These are phyloP conservation scores for Ramaria rubella DNA, from an alignment of 768 basidiomycete genomes.

Conservation along the genomic window DNA sequence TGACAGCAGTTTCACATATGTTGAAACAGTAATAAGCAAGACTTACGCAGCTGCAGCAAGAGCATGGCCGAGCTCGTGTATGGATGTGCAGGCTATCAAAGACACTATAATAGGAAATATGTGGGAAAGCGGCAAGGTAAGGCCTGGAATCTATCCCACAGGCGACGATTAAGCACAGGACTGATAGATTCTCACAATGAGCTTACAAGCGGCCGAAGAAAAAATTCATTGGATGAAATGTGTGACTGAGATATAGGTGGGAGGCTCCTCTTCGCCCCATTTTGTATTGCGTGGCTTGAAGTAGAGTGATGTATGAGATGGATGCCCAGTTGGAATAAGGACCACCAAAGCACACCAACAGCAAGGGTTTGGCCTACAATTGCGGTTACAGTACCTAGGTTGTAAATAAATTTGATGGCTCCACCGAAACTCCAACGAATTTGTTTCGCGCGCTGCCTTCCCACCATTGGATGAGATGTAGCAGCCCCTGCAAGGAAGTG, in stretches of 20 bases:
- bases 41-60: constrained; percentile 68
- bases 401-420: neutral
- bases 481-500: neutral
- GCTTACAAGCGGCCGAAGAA: neutral
- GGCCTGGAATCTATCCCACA: constrained; percentile 60
- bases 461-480: too few species aligned
- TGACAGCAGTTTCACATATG: neutral
- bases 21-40: neutral
- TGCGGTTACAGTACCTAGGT: neutral
- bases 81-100: constrained; percentile 56
- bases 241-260: neutral
- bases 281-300: neutral
- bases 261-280: neutral
- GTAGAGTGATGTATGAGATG: neutral
- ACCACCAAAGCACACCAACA: constrained; percentile 5
- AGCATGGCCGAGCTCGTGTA: constrained; percentile 80
- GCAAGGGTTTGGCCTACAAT: constrained; percentile 2
- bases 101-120: constrained; percentile 58
- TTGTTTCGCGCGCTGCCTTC: too few species aligned
- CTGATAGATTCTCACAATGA: neutral
- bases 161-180: neutral
- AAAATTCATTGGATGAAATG: neutral
- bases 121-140: constrained; percentile 72
- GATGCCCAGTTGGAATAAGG: neutral
- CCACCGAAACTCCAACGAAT: neutral